Evolutionary conservation across 1,139 yeast genomes (phyloP).

Genomic region (Hyphopichia pseudoburtonii): DNA sequence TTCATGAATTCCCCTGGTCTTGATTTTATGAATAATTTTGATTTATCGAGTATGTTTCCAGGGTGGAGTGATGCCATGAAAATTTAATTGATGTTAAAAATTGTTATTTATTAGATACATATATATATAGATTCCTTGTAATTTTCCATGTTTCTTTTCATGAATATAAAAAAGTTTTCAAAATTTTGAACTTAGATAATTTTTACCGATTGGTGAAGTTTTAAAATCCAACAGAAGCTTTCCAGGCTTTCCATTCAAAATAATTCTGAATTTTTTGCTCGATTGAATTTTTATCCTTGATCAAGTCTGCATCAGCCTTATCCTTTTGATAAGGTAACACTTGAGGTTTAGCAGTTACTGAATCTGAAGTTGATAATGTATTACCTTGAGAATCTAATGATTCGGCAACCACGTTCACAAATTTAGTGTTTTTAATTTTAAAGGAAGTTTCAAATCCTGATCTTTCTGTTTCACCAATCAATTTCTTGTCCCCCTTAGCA

Average conservation of each 20-base stretch:
- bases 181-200: no score
- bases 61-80: slow-evolving; percentile 20
- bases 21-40: slow-evolving; percentile 19
- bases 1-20: slow-evolving; percentile 15
- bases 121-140: not conserved
- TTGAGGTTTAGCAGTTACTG: slow-evolving; percentile 1
- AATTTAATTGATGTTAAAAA: slow-evolving; percentile 3
- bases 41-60: slow-evolving; percentile 21
- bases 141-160: not conserved
- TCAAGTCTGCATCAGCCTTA: not conserved
- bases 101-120: not conserved
- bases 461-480: slow-evolving; percentile 20
- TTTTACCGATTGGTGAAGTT: no score
- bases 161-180: no score
- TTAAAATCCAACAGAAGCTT: not conserved
- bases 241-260: not conserved
- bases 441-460: slow-evolving; percentile 31
- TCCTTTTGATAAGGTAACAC: not conserved
- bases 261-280: not conserved
- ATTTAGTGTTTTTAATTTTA: slow-evolving; percentile 7
- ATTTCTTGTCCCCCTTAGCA: slow-evolving; percentile 10
- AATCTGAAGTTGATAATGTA: slow-evolving; percentile 13
- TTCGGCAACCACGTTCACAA: slow-evolving; percentile 18
- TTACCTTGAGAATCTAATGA: slow-evolving; percentile 18
- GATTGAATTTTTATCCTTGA: not conserved